Evolutionary conservation across 1,284 basidiomycete genomes (phyloP).

Genomic region (Xanthoconium separans): DNA sequence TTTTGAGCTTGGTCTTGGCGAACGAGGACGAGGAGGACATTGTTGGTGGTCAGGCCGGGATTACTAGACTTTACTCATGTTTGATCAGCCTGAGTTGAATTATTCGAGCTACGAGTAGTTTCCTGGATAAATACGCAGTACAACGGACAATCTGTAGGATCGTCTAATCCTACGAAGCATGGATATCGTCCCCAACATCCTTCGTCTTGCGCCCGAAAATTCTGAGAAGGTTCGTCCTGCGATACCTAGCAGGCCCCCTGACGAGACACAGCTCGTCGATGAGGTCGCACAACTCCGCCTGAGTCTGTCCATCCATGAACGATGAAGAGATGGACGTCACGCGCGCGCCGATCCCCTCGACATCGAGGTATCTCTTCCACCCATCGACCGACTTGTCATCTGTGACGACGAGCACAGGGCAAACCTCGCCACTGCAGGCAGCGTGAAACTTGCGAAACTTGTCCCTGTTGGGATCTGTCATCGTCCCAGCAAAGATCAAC

Average conservation of each 20-base stretch:
- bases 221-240: constrained; percentile 12
- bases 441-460: constrained; percentile 18
- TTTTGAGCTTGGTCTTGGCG: constrained; percentile 75
- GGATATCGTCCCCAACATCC: constrained; percentile 4
- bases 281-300: constrained; percentile 2
- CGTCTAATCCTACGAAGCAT: not conserved
- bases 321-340: constrained; percentile 12
- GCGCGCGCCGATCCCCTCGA: constrained; percentile 19
- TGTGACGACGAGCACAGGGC: constrained; percentile 28
- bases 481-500: constrained; percentile 21
- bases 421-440: constrained; percentile 23
- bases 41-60: not conserved
- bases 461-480: constrained; percentile 12
- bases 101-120: no score
- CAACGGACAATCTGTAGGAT: not conserved
- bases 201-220: constrained; percentile 19
- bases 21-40: constrained; percentile 42
- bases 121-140: not conserved
- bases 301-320: not conserved
- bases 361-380: constrained; percentile 13
- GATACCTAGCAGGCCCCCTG: constrained; percentile 22
- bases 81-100: no score
- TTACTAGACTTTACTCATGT: no score
- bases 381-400: constrained; percentile 3
- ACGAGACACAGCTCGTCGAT: constrained; percentile 29